phyloP scores from a whole-genome alignment of 768 basidiomycete genomes.

The Amyloporia xantha region DNA sequence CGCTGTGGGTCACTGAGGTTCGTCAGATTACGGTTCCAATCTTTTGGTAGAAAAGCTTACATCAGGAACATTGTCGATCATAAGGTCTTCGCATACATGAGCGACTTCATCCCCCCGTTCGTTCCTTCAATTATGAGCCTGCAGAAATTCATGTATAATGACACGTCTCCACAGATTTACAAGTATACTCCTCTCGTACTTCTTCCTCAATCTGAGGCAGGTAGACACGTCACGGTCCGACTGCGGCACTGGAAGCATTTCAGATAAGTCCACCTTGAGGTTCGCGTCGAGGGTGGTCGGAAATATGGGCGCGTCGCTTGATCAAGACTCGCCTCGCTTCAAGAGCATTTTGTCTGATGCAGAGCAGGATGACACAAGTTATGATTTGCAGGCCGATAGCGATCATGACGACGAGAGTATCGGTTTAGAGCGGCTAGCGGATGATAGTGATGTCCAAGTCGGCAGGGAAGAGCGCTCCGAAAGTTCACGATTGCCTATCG shows the following conservation, averaged over 20 bases:
- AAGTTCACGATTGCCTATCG: too few relatives aligned
- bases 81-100: too few relatives aligned
- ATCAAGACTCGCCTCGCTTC: too few relatives aligned
- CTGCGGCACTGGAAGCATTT: background rate
- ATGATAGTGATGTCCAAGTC: too few relatives aligned
- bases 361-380: background rate
- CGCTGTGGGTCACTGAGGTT: background rate
- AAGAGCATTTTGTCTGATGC: too few relatives aligned
- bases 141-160: background rate
- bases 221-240: background rate
- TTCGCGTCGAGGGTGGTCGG: background rate
- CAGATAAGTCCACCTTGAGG: background rate
- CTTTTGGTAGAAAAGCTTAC: too few relatives aligned
- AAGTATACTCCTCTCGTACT: background rate
- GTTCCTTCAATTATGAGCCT: background rate
- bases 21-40: too few relatives aligned
- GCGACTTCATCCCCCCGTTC: too few relatives aligned
- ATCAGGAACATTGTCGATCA: too few relatives aligned
- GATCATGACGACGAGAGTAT: too few relatives aligned
- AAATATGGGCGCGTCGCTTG: background rate
- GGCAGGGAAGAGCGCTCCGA: too few relatives aligned
- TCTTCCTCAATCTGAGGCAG: background rate
- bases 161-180: background rate
- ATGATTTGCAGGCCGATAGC: background rate
- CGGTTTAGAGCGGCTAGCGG: too few relatives aligned